These are phyloP conservation scores for Priceomyces castillae DNA, from an alignment of 805 yeast species.

Conservation along the genomic window DNA sequence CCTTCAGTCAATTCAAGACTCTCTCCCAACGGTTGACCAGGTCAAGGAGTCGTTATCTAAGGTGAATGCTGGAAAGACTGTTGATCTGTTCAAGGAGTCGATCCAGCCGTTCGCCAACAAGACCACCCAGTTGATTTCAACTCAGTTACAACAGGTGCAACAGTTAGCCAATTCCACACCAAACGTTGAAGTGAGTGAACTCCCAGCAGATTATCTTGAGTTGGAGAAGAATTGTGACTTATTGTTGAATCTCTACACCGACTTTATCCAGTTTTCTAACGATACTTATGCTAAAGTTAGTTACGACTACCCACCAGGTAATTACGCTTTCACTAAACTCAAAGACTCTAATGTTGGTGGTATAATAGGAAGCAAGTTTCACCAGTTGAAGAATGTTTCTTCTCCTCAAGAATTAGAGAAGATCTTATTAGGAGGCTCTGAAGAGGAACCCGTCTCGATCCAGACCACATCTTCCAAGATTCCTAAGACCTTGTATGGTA, in stretches of 20 bases:
- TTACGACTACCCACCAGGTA: slow-evolving; percentile 77
- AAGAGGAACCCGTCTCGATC: slow-evolving; percentile 19
- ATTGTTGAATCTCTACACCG: slow-evolving; percentile 57
- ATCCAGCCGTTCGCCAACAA: slow-evolving; percentile 56
- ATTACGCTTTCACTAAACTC: slow-evolving; percentile 47
- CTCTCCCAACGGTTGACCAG: slow-evolving; percentile 39
- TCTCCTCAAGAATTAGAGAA: slow-evolving; percentile 67
- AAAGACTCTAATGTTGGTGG: slow-evolving; percentile 66
- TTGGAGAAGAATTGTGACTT: slow-evolving; percentile 68
- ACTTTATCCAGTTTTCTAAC: slow-evolving; percentile 39
- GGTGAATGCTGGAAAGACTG: slow-evolving; percentile 39
- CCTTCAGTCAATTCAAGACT: slow-evolving; percentile 40
- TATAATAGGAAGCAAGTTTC: slow-evolving; percentile 52
- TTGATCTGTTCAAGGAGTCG: slow-evolving; percentile 43
- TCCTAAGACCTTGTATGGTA: slow-evolving; percentile 75
- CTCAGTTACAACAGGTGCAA: slow-evolving; percentile 55
- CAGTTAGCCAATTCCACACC: slow-evolving; percentile 32
- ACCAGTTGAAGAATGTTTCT: slow-evolving; percentile 59
- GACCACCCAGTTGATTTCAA: slow-evolving; percentile 58
- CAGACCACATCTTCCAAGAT: slow-evolving; percentile 37
- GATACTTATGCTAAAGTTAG: slow-evolving; percentile 69
- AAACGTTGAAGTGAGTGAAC: slow-evolving; percentile 63
- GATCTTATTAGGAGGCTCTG: slow-evolving; percentile 33
- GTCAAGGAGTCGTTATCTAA: slow-evolving; percentile 36
- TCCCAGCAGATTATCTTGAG: slow-evolving; percentile 69